Conservation (phyloP, 129 eudicot species). For the Tanacetum coccineum region DNA sequence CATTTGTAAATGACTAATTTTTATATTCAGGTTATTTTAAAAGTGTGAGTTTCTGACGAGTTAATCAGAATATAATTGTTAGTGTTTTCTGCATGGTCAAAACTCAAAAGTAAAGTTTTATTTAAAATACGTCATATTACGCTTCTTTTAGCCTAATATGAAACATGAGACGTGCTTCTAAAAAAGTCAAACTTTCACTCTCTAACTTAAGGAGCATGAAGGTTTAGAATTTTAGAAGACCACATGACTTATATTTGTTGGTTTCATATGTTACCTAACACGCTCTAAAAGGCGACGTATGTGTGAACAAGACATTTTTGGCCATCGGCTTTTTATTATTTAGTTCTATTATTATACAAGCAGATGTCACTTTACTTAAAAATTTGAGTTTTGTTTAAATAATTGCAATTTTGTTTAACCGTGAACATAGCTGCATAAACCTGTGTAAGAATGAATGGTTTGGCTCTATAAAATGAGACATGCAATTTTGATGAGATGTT, state of each 20-base stretch:
- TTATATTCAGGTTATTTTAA: too few relatives aligned
- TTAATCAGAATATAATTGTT: too few relatives aligned
- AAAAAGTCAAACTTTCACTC: neutral
- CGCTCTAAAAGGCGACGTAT: neutral
- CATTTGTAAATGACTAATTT: too few relatives aligned
- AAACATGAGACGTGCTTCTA: neutral
- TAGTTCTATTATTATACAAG: neutral
- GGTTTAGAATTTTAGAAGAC: neutral
- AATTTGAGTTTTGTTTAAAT: neutral
- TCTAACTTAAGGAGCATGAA: neutral
- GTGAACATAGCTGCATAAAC: too few relatives aligned
- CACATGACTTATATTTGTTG: neutral
- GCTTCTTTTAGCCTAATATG: neutral
- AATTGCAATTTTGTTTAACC: too few relatives aligned
- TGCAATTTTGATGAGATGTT: too few relatives aligned
- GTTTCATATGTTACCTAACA: constrained; percentile 19
- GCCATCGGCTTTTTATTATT: constrained; percentile 2
- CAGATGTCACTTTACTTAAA: neutral
- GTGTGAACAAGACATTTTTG: neutral
- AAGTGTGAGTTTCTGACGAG: too few relatives aligned
- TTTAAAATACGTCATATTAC: too few relatives aligned
- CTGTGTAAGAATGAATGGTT: too few relatives aligned
- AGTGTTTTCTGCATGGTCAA: too few relatives aligned
- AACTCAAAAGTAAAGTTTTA: too few relatives aligned
- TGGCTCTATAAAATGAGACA: too few relatives aligned